Evolutionary conservation across 2,329 filamentous ascomycete species (phyloP), one percentile per base, ranked within the genome.

Genomic region (Fusarium avenaceum): DNA sequence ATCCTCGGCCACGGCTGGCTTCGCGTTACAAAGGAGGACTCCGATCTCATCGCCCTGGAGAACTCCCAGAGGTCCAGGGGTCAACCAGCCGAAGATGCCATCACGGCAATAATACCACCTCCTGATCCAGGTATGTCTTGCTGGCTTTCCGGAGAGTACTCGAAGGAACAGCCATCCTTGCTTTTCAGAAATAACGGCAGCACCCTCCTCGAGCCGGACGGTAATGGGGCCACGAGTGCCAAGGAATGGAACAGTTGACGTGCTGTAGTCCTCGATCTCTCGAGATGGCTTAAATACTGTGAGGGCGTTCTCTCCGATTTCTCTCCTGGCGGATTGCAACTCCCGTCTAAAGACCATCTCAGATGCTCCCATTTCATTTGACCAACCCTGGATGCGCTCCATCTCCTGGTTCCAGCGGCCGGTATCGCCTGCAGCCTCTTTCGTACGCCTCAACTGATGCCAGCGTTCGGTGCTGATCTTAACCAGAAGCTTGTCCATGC

Each of bases 91-190:
- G 78, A 99, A 98, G 59, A 98, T 96, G 39, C 96, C 95, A 75
- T 97, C 91, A 68, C 95, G 94, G 72, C 97, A 91, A 77, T 97
- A 98, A 76, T 96, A 97, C 96, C 96, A 99, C 53, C 95, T 87
- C 62, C 93, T 88, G 26, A 93, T 87, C 96, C 96, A 99, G 40
- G 88, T 87, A n/a, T 94, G 93, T 64, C 95, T 86, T 15, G 94
- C 92, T 1, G 95, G 95, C 78, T 97, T 98, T 35, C 94, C 94
- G 2, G 92, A 90, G 9, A 94, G 82, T 1, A 90, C 92, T 51
- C 93, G 87, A 71, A 97, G 78, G 77, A 94, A 97, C 4, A 99
- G 82, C 96, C 96, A 99, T 4, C 95, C 94, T 78, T 98, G 96
- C 78, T 97, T 98, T 79, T 97, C 94, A 9, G 83, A 83, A 30